phyloP scores from a whole-genome alignment of 1,139 yeast genomes.

The Zygosaccharomyces sapae region DNA sequence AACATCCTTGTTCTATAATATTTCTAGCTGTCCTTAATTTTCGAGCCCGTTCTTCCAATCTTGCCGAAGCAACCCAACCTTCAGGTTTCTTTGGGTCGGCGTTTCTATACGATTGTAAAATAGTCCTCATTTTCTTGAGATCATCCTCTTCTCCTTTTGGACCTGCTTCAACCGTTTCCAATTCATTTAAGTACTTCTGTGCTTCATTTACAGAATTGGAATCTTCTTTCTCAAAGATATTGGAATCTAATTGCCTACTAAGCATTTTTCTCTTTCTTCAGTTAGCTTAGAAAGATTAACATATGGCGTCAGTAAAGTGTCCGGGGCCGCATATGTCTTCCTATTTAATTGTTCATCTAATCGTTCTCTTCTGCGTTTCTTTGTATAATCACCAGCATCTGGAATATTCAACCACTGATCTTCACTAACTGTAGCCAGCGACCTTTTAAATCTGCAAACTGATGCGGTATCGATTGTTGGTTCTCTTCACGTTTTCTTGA shows the following conservation, averaged over 20 bases:
- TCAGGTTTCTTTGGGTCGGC: conserved; percentile 70
- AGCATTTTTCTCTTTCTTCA: conserved; percentile 38
- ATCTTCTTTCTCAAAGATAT: conserved; percentile 22
- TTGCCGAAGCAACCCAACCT: conserved; percentile 87
- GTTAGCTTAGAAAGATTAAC: conserved; percentile 37
- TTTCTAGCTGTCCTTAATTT: conserved; percentile 55
- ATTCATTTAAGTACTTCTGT: conserved; percentile 40
- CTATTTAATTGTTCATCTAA: conserved; percentile 59
- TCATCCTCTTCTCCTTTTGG: conserved; percentile 39
- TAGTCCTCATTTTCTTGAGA: conserved; percentile 51
- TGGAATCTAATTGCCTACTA: conserved; percentile 39
- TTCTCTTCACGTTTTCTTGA: conserved; percentile 29
- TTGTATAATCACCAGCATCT: conserved; percentile 84
- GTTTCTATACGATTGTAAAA: conserved; percentile 65
- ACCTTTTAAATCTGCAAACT: conserved; percentile 62
- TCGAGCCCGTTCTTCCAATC: conserved; percentile 66
- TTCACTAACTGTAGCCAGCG: conserved; percentile 53
- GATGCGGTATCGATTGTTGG: conserved; percentile 32
- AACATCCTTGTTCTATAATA: conserved; percentile 70
- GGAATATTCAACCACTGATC: conserved; percentile 83
- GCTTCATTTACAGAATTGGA: conserved; percentile 35
- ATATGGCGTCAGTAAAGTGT: conserved; percentile 45
- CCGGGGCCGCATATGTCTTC: conserved; percentile 81
- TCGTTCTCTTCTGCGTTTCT: conserved; percentile 69
- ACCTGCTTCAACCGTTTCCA: conserved; percentile 22